A percentile compares a stretch with the other conserved stretches of the same genome.
Evolutionary conservation across 2,329 filamentous ascomycete species (phyloP).

Genomic region (Penicillium sumatraense): DNA sequence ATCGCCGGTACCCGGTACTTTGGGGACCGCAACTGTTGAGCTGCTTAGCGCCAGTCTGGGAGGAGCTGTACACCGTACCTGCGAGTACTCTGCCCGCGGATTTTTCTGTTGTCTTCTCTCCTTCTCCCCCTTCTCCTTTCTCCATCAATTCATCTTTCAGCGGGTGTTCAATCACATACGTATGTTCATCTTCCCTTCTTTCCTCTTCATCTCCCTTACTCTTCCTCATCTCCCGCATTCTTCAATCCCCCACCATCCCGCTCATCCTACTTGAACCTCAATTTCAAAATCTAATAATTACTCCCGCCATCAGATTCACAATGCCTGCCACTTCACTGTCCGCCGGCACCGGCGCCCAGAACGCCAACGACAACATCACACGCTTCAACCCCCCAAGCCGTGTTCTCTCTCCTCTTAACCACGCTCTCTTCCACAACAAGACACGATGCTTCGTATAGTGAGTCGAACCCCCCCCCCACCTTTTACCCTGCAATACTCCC

Average conservation of each 20-base stretch:
- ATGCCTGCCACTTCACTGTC: constrained; percentile 60
- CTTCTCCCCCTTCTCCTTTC: constrained; percentile 24
- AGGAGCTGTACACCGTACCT: constrained; percentile 35
- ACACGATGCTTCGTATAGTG: constrained; percentile 99
- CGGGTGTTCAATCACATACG: constrained; percentile 28
- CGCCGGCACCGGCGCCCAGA: constrained; percentile 60
- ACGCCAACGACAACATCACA: constrained; percentile 98
- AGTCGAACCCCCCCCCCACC: constrained; percentile 37
- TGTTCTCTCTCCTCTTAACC: constrained; percentile 83
- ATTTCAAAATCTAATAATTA: neutral
- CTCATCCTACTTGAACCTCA: neutral
- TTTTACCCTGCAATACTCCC: neutral
- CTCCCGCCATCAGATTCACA: constrained; percentile 39
- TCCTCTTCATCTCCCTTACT: neutral
- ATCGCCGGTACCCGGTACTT: constrained; percentile 29
- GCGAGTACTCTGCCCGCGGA: constrained; percentile 31
- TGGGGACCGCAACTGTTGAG: constrained; percentile 28
- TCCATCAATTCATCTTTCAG: constrained; percentile 18
- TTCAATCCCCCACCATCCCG: neutral
- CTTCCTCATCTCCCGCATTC: neutral
- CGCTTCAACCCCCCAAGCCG: constrained; percentile 93
- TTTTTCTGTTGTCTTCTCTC: constrained; percentile 34
- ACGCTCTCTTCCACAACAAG: constrained; percentile 98
- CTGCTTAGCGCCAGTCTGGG: constrained; percentile 16
- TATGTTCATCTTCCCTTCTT: constrained; percentile 18